These are phyloP conservation scores for Forsythia viridissima DNA, from an alignment of 257 asterid species.

Conservation along the genomic window DNA sequence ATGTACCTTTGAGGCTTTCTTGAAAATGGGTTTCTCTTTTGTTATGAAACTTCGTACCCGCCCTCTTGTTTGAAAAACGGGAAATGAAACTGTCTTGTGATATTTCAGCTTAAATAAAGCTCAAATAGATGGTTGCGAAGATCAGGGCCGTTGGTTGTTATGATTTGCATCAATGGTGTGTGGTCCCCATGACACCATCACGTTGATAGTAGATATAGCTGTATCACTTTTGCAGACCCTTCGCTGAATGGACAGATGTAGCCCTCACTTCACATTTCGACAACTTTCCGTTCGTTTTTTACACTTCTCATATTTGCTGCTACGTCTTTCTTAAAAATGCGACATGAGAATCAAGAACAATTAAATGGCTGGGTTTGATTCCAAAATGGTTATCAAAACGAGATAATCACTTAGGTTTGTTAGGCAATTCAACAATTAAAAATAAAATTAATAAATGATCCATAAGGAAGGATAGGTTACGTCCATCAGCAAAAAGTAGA, in stretches of 20 bases:
- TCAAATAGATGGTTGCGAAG: neutral
- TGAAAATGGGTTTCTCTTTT: constrained; percentile 22
- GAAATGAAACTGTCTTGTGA: neutral
- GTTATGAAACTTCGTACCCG: neutral
- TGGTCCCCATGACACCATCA: constrained; percentile 44
- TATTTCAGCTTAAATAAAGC: constrained; percentile 1
- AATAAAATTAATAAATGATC: too few relatives aligned
- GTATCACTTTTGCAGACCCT: constrained; percentile 34
- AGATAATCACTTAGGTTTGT: too few relatives aligned
- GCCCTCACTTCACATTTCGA: constrained; percentile 23
- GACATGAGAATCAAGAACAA: too few relatives aligned
- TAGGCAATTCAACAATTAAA: too few relatives aligned
- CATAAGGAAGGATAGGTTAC: neutral
- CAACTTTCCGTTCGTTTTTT: too few relatives aligned
- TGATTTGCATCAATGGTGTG: constrained; percentile 26
- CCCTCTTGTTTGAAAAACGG: neutral
- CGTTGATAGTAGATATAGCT: constrained; percentile 37
- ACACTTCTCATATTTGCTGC: too few relatives aligned
- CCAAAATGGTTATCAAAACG: too few relatives aligned
- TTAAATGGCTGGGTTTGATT: too few relatives aligned
- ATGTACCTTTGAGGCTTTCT: constrained; percentile 37
- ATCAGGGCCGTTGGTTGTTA: neutral
- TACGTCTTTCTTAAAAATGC: too few relatives aligned
- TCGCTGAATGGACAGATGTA: constrained; percentile 14
- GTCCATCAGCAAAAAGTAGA: neutral